These are phyloP conservation scores for Ustilago trichophora DNA, from an alignment of 1,284 basidiomycete genomes.

Conservation along the genomic window DNA sequence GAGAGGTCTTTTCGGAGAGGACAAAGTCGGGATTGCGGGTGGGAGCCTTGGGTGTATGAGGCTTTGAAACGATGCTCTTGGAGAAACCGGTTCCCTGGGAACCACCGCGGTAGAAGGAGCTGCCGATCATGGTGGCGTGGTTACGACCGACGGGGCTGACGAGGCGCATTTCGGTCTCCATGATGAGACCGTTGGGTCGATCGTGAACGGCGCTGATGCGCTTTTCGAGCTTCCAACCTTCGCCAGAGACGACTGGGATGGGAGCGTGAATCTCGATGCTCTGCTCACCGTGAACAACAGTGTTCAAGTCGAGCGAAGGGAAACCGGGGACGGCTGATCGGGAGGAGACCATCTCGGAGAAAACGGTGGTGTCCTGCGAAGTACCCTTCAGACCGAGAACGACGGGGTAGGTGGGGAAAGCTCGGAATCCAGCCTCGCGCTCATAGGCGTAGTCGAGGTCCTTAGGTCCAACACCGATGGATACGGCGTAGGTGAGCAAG, in stretches of 20 bases:
- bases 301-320: slow-evolving; percentile 65
- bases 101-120: slow-evolving; percentile 59
- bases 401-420: slow-evolving; percentile 67
- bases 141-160: slow-evolving; percentile 47
- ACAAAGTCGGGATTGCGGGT: slow-evolving; percentile 38
- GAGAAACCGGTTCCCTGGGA: slow-evolving; percentile 53
- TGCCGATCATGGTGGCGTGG: slow-evolving; percentile 56
- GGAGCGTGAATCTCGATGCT: slow-evolving; percentile 64
- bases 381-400: slow-evolving; percentile 63
- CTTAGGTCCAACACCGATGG: slow-evolving; percentile 61
- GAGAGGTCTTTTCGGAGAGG: slow-evolving; percentile 39
- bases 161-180: slow-evolving; percentile 54
- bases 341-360: slow-evolving; percentile 56
- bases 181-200: slow-evolving; percentile 52
- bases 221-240: slow-evolving; percentile 59
- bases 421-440: slow-evolving; percentile 58
- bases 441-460: slow-evolving; percentile 66
- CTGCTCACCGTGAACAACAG: slow-evolving; percentile 67
- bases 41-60: slow-evolving; percentile 40
- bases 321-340: slow-evolving; percentile 47
- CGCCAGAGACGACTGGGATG: slow-evolving; percentile 55
- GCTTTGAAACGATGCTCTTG: slow-evolving; percentile 42
- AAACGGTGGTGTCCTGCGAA: slow-evolving; percentile 60
- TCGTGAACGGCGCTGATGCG: slow-evolving; percentile 55
- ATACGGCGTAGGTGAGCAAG: slow-evolving; percentile 62